Evolutionary conservation across 768 basidiomycete genomes (phyloP).

Genomic region (Trametes villosa): DNA sequence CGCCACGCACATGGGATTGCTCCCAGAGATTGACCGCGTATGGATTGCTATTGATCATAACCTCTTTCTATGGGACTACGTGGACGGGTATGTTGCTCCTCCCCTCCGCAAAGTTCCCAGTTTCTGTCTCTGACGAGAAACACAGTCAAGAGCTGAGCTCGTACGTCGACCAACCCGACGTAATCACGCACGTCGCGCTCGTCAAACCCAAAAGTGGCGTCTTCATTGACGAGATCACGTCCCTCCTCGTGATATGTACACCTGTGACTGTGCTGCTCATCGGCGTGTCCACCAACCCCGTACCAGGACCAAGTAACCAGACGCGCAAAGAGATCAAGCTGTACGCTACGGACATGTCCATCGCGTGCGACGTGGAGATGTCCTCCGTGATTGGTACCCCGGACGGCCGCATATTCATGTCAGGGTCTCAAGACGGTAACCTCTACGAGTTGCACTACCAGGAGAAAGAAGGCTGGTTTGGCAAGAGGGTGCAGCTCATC

Average conservation of each 20-base stretch:
- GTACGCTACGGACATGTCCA: conserved; percentile 86
- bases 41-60: conserved; percentile 97
- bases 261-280: conserved; percentile 82
- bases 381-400: conserved; percentile 75
- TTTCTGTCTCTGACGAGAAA: conserved; percentile 33
- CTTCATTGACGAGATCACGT: conserved; percentile 92
- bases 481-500: conserved; percentile 79
- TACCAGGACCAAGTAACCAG: conserved; percentile 43
- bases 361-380: conserved; percentile 85
- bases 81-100: conserved; percentile 72
- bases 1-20: conserved; percentile 84
- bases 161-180: conserved; percentile 89
- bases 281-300: conserved; percentile 66
- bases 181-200: conserved; percentile 87
- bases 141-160: conserved; percentile 82
- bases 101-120: conserved; percentile 1
- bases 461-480: conserved; percentile 90
- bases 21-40: conserved; percentile 91
- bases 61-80: conserved; percentile 95
- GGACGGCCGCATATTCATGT: conserved; percentile 92
- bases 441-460: conserved; percentile 94
- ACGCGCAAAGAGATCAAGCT: conserved; percentile 78
- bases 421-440: conserved; percentile 81
- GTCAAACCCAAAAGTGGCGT: conserved; percentile 85
- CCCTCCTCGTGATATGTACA: conserved; percentile 89